These are phyloP conservation scores for Friedmanniomyces simplex DNA, from an alignment of 495 filamentous ascomycete genomes.

Conservation along the genomic window DNA sequence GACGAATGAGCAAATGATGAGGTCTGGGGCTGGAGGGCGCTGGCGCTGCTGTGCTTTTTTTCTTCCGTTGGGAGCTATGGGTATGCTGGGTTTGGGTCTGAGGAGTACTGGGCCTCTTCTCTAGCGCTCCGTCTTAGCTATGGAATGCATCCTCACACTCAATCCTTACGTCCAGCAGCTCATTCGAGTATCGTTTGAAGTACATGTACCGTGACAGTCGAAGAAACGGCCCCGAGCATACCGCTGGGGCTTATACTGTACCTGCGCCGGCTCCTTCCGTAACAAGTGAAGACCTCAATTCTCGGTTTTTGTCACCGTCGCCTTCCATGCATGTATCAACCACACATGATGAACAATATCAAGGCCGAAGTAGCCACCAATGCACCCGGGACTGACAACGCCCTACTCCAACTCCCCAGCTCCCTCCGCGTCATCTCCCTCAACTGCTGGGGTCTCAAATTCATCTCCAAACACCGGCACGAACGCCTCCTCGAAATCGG, in stretches of 20 bases:
- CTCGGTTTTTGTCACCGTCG: neutral
- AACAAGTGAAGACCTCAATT: neutral
- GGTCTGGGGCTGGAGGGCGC: neutral
- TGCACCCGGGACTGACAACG: neutral
- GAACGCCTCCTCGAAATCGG: conserved; percentile 81
- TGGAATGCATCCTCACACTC: neutral
- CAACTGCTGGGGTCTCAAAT: conserved; percentile 96
- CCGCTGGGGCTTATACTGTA: too few species aligned
- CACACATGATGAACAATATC: neutral
- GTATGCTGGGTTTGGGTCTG: neutral
- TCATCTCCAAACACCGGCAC: conserved; percentile 63
- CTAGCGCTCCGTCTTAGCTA: neutral
- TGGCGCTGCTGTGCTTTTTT: neutral
- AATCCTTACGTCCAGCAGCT: too few species aligned
- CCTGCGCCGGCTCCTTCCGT: neutral
- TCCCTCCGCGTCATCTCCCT: conserved; percentile 64
- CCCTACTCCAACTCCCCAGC: conserved; percentile 7
- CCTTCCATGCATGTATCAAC: neutral
- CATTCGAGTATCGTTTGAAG: too few species aligned
- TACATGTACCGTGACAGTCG: too few species aligned
- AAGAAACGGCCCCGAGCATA: too few species aligned
- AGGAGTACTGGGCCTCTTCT: neutral
- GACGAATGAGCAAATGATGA: neutral
- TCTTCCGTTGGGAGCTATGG: neutral
- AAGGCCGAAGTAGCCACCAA: neutral